Base-by-base conservation (phyloP, 768 basidiomycete genomes). In the Suillus ampliporus region DNA sequence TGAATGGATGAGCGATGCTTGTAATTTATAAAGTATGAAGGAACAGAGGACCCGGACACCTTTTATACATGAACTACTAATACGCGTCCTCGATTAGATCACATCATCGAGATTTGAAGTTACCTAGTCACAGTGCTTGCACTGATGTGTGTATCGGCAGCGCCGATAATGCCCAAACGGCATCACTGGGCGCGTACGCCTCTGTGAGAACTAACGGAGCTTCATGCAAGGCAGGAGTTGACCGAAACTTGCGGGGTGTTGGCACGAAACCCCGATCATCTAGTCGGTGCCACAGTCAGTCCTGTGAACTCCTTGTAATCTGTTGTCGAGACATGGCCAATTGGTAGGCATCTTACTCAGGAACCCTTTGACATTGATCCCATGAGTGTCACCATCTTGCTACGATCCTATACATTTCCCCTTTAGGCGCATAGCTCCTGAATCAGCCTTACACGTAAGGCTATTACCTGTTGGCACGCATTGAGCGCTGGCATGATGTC, bases 51-150 rank as follows among this genome's bases (percentile, higher is more conserved):
- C 38, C 31, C 50, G 26, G 51, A 10, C 38, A 26, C 64, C 65
- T 75, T 75, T 71, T 77, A 75, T 77, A 74, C 73, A 75, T 67
- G 35, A 67, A 6, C 21, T 60, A 61, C 73, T 69, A 74, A 69
- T 74, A 72, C 69, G 74, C 65, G 70, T 70, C 58, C 48, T 59
- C 41, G 64, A 58, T 64, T 67, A 46, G 60, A 71, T 71, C 67
- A 67, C 64, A 76, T 76, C 70, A 74, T 66, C 69, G 41, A 68
- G 67, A 69, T 63, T 74, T 66, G 41, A 68, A 66, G 70, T 63
- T 74, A 76, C 74, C 72, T 65, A 77, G 72, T 71, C 74, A 75
- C 65, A 66, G 60, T 72, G 64, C 65, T 69, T 34, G 68, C 65
- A 67, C 66, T 72, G 74, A 75, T 67, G 74, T 74, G 66, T 53